Evolutionary conservation across 139 green algal species (phyloP).

Genomic region (Chlorella sp.): DNA sequence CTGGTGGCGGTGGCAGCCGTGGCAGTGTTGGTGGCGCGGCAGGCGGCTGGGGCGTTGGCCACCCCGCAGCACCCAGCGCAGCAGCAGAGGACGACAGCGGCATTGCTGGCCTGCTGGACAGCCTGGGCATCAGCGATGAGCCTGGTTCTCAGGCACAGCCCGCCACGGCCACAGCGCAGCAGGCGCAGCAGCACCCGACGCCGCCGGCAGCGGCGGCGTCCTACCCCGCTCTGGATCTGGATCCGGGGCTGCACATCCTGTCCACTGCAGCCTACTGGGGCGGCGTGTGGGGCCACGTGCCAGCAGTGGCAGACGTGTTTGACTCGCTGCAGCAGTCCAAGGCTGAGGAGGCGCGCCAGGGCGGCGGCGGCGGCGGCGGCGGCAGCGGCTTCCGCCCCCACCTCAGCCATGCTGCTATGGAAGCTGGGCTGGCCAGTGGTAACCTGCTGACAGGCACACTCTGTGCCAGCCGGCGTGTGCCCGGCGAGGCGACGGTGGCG

Average conservation of each 20-base stretch:
- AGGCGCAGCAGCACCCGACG: background rate
- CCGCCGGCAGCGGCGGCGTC: background rate
- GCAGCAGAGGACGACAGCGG: background rate
- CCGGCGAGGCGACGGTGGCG: conserved; percentile 32
- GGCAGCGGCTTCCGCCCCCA: conserved; percentile 31
- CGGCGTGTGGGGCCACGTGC: background rate
- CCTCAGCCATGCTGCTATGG: conserved; percentile 33
- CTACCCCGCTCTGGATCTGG: background rate
- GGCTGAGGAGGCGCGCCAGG: background rate
- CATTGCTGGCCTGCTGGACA: conserved; percentile 18
- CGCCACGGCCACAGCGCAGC: background rate
- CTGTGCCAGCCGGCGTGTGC: conserved; percentile 36
- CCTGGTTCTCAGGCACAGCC: background rate
- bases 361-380: background rate
- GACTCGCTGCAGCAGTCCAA: conserved; percentile 29
- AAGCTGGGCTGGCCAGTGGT: conserved; percentile 44
- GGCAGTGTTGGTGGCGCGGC: background rate
- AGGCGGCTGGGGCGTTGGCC: background rate
- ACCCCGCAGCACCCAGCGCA: background rate
- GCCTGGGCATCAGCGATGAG: background rate
- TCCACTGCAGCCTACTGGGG: conserved; percentile 35
- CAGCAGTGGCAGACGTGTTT: conserved; percentile 39
- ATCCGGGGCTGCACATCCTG: conserved; percentile 39
- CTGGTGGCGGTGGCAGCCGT: background rate
- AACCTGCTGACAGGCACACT: conserved; percentile 46